Percentiles rank a stretch among this genome's conserved stretches.
phyloP scores from a whole-genome alignment of 2,329 filamentous ascomycete genomes.

The Apiospora phragmitis region DNA sequence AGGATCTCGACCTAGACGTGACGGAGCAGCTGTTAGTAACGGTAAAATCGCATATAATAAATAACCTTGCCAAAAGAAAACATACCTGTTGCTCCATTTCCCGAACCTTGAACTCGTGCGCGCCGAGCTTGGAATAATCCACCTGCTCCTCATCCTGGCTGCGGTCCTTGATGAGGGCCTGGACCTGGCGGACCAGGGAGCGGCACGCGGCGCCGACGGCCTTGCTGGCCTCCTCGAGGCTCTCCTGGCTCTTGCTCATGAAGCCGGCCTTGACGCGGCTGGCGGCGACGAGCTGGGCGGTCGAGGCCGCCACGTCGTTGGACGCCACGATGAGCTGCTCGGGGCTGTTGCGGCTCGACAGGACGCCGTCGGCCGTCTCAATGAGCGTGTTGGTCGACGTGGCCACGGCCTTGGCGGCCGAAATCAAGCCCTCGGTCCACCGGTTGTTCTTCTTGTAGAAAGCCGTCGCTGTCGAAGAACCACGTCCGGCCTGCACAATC shows the following conservation, averaged over 20 bases:
- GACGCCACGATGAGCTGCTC: conserved; percentile 98
- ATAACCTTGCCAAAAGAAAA: conserved; percentile 21
- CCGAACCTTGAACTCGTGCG: conserved; percentile 96
- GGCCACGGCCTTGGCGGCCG: conserved; percentile 94
- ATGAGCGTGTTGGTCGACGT: conserved; percentile 93
- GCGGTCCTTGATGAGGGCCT: conserved; percentile 88
- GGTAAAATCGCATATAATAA: not conserved
- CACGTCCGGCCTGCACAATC: conserved; percentile 91
- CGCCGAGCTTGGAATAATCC: conserved; percentile 85
- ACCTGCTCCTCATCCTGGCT: conserved; percentile 79
- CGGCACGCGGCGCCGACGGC: conserved; percentile 89
- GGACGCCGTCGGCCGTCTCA: conserved; percentile 94
- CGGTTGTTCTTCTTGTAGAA: conserved; percentile 99
- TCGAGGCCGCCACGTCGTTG: conserved; percentile 94
- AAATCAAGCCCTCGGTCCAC: conserved; percentile 97
- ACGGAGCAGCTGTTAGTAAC: conserved; percentile 18
- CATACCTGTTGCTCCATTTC: conserved; percentile 99
- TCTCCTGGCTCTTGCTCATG: conserved; percentile 96
- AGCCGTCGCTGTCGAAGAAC: conserved; percentile 81
- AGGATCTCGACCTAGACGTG: conserved; percentile 83
- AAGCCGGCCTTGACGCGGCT: conserved; percentile 96
- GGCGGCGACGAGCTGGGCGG: conserved; percentile 93
- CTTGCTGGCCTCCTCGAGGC: conserved; percentile 86
- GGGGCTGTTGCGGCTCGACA: conserved; percentile 86
- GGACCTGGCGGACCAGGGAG: conserved; percentile 86